Percentiles rank a stretch among this genome's conserved stretches.
phyloP scores from a whole-genome alignment of 768 basidiomycete genomes.

The Lactifluus echinatus region DNA sequence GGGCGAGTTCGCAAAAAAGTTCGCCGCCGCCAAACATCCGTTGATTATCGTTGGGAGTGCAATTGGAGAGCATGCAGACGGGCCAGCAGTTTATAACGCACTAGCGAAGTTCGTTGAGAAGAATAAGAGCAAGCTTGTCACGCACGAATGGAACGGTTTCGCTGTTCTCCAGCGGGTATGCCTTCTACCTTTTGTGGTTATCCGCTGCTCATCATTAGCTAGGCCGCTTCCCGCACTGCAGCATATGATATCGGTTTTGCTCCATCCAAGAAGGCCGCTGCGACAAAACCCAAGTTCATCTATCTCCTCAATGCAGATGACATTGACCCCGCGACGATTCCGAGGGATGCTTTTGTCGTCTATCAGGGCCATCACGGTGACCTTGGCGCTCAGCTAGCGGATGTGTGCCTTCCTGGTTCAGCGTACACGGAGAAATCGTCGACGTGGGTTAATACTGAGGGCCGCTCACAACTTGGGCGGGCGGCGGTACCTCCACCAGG shows the following conservation, averaged over 20 bases:
- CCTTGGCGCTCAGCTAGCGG: constrained; percentile 92
- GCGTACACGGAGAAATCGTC: constrained; percentile 90
- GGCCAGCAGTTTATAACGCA: constrained; percentile 63
- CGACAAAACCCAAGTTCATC: constrained; percentile 82
- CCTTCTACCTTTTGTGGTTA: constrained; percentile 16
- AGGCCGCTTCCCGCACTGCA: constrained; percentile 89
- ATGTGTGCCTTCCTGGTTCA: constrained; percentile 85
- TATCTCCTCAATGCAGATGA: constrained; percentile 97
- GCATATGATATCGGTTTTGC: constrained; percentile 94
- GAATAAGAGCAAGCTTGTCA: constrained; percentile 68
- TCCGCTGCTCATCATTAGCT: constrained; percentile 1
- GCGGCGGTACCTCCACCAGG: constrained; percentile 94
- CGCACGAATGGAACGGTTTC: constrained; percentile 93
- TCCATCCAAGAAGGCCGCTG: constrained; percentile 68
- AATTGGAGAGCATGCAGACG: constrained; percentile 78
- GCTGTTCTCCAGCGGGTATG: constrained; percentile 84
- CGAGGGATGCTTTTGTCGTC: constrained; percentile 89
- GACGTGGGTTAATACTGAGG: constrained; percentile 98
- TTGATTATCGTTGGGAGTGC: constrained; percentile 90
- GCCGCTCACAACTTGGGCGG: constrained; percentile 81
- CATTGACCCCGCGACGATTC: constrained; percentile 79
- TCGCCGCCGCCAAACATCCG: constrained; percentile 83
- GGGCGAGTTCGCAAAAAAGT: constrained; percentile 73
- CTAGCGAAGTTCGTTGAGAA: constrained; percentile 73
- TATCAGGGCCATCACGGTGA: constrained; percentile 99